Evolutionary conservation across 805 yeast genomes (phyloP), one percentile per base, ranked within the genome.

Genomic region (Scheffersomyces amazonensis): DNA sequence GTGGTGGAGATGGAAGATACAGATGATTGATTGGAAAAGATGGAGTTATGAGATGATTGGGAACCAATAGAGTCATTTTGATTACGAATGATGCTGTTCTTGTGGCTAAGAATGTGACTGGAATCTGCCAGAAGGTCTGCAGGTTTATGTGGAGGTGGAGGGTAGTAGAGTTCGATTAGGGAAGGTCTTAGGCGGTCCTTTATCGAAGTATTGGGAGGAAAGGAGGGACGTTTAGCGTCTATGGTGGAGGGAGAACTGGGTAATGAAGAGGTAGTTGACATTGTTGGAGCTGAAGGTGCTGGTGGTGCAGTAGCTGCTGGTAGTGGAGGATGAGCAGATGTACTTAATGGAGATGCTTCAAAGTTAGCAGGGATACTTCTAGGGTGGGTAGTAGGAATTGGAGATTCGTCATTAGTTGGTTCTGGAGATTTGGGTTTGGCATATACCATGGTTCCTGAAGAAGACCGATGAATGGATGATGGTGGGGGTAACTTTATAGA

Each of bases 11-110:
- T 41, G 11, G 68, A 60, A n/a, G 64, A 56, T 3, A 66, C 34
- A 29, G 67, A 60, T 12, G 66, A 64, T 34, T 64, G 56, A 40
- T 56, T 62, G 13, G 71, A 63, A 40, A 67, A 66, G 5, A 67
- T 43, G 10, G 71, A 64, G 17, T 51, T 48, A 32, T 39, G 42
- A 18, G 65, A 54, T 4, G 61, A 44, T 13, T 45, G 56, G 6
- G 64, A 57, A 12, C 58, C 58, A 18, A 60, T 51, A 8, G 64
- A 56, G 33, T 56, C 61, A 24, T 31, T 34, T 34, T 31, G 37
- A 16, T 41, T 35, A 19, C 29, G 27, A 22, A n/a, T n/a, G n/a
- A n/a, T n/a, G n/a, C n/a, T n/a, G n/a, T n/a, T n/a, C n/a, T n/a
- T n/a, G n/a, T n/a, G n/a, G n/a, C n/a, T n/a, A n/a, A n/a, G n/a